A percentile compares a stretch with the other conserved stretches of the same genome.
Conservation (phyloP, 2,329 filamentous ascomycete genomes). For the Neurospora sp. region DNA sequence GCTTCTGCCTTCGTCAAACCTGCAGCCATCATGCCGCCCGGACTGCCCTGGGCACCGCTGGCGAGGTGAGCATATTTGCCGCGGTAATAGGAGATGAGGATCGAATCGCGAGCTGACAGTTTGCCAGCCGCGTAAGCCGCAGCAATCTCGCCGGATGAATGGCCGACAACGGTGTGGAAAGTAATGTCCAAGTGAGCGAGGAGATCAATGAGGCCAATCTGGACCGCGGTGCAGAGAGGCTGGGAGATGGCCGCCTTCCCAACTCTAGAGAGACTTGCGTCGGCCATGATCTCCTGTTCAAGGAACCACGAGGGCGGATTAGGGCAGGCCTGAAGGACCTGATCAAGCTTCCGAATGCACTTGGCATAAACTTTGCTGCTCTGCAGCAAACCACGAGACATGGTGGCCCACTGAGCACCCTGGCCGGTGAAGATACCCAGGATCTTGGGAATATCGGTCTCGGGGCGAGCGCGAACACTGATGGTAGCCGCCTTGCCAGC, state of each 20-base stretch:
- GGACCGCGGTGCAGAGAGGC: conserved; percentile 43
- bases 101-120: conserved; percentile 26
- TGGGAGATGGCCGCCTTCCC: conserved; percentile 34
- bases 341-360: conserved; percentile 25
- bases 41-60: conserved; percentile 10
- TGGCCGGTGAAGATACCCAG: conserved; percentile 33
- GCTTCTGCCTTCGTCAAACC: conserved; percentile 22
- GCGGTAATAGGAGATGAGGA: conserved; percentile 31
- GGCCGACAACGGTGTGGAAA: conserved; percentile 27
- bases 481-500: conserved; percentile 1
- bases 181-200: conserved; percentile 18
- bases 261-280: conserved; percentile 20
- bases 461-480: conserved; percentile 17
- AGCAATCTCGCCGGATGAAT: conserved; percentile 35
- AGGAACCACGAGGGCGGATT: conserved; percentile 24
- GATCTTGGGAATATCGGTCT: conserved; percentile 14
- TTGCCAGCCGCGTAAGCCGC: conserved; percentile 32
- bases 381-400: conserved; percentile 26
- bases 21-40: conserved; percentile 27
- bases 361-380: conserved; percentile 23
- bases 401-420: conserved; percentile 34
- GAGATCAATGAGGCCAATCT: conserved; percentile 32
- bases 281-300: conserved; percentile 25
- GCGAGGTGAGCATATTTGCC: conserved; percentile 24
- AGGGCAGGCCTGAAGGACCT: conserved; percentile 17